Percentiles rank a stretch among this genome's conserved stretches.
These are phyloP conservation scores for Scleromitrula shiraiana DNA, from an alignment of 2,329 filamentous ascomycete genomes.

Conservation along the genomic window DNA sequence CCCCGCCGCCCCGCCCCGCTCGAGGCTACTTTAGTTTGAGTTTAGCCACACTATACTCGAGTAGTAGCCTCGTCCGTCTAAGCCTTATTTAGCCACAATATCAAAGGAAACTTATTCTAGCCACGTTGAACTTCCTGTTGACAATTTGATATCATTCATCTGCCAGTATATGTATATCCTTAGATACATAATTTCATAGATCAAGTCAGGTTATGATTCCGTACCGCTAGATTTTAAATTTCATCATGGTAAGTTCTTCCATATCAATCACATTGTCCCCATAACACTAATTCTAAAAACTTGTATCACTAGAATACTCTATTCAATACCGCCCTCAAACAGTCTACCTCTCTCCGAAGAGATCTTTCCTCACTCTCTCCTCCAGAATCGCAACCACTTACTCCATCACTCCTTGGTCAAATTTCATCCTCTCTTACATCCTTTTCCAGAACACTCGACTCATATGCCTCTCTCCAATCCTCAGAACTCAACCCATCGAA, in stretches of 20 bases:
- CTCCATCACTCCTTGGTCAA: constrained; percentile 60
- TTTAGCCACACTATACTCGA: no score
- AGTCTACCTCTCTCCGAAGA: constrained; percentile 70
- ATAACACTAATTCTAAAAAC: no score
- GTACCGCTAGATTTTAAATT: background rate
- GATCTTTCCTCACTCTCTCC: constrained; percentile 66
- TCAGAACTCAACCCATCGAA: constrained; percentile 88
- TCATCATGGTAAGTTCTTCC: constrained; percentile 3
- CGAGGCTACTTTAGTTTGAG: no score
- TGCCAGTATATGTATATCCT: no score
- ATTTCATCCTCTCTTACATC: constrained; percentile 70
- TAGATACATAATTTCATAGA: no score
- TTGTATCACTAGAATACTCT: constrained; percentile 59
- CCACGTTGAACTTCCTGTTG: constrained; percentile 10
- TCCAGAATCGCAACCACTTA: constrained; percentile 38
- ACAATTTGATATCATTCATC: no score
- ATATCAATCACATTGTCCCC: no score
- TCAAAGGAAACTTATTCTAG: background rate
- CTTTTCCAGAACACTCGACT: constrained; percentile 84
- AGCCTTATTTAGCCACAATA: background rate
- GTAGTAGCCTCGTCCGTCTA: no score
- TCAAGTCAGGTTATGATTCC: no score
- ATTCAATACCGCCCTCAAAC: constrained; percentile 80
- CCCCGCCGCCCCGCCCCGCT: no score
- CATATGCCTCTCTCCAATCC: constrained; percentile 77